These are phyloP conservation scores for Dryas drummondii DNA, from an alignment of 306 rosid genomes.

Conservation along the genomic window DNA sequence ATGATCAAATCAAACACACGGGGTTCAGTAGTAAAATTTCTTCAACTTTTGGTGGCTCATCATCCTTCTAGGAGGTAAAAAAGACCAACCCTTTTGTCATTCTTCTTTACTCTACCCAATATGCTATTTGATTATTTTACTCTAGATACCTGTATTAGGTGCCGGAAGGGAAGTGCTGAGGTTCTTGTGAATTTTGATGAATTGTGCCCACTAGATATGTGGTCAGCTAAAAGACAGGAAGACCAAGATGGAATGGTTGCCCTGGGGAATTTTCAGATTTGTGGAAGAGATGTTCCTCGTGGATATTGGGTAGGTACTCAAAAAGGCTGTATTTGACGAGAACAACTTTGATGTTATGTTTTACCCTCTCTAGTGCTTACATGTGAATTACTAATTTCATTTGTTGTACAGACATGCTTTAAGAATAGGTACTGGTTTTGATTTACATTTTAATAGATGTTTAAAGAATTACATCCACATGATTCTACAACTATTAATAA, in stretches of 20 bases:
- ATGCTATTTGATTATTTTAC: conserved; percentile 22
- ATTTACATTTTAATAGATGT: no score
- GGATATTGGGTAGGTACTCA: conserved; percentile 85
- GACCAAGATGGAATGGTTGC: conserved; percentile 40
- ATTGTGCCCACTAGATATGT: conserved; percentile 53
- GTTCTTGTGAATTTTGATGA: conserved; percentile 84
- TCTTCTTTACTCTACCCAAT: conserved; percentile 19
- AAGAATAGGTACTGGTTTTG: no score
- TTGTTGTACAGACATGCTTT: no score
- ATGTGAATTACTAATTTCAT: no score
- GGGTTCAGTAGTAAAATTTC: conserved; percentile 72
- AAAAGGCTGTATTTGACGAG: conserved; percentile 19
- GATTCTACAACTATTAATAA: no score
- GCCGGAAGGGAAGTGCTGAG: conserved; percentile 92
- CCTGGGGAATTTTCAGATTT: conserved; percentile 54
- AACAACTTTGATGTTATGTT: no score
- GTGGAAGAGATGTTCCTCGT: conserved; percentile 93
- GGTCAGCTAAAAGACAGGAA: conserved; percentile 41
- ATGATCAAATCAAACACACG: conserved; percentile 88
- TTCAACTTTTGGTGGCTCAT: conserved; percentile 83
- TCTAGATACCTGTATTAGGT: conserved; percentile 53
- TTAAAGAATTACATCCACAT: no score
- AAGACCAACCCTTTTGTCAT: conserved; percentile 12
- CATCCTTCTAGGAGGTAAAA: conserved; percentile 90
- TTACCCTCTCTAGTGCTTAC: no score